phyloP scores from a whole-genome alignment of 768 basidiomycete species.

The Pleurotus tuoliensis region DNA sequence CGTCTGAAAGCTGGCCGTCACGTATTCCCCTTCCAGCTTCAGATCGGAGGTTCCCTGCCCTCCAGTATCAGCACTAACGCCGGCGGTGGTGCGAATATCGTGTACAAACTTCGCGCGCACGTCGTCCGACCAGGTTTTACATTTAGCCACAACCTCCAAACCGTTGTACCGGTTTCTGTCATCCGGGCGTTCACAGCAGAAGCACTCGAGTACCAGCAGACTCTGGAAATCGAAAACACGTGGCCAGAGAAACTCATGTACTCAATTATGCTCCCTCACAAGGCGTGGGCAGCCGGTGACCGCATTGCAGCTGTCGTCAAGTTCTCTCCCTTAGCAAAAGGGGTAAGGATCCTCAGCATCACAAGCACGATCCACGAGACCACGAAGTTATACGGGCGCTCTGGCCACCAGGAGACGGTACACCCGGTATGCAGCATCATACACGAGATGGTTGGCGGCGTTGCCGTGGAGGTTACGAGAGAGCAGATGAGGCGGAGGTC shows the following conservation, averaged over 20 bases:
- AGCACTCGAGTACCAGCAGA: conserved; percentile 93
- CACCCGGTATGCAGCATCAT: conserved; percentile 57
- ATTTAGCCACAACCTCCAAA: conserved; percentile 58
- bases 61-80: conserved; percentile 61
- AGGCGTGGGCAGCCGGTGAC: conserved; percentile 93
- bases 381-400: conserved; percentile 54
- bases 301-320: conserved; percentile 77
- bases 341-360: conserved; percentile 66
- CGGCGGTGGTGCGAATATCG: conserved; percentile 59
- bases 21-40: conserved; percentile 87
- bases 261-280: conserved; percentile 88
- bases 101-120: conserved; percentile 88
- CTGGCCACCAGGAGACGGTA: conserved; percentile 55
- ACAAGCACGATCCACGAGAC: conserved; percentile 72
- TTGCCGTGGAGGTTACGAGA: conserved; percentile 34
- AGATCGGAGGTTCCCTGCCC: conserved; percentile 81
- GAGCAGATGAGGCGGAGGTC: conserved; percentile 11
- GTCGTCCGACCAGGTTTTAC: conserved; percentile 72
- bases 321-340: conserved; percentile 84
- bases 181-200: conserved; percentile 73
- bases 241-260: conserved; percentile 99
- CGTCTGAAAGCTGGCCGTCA: conserved; percentile 97
- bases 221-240: conserved; percentile 92
- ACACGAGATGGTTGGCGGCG: conserved; percentile 67
- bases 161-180: conserved; percentile 58